Percentiles rank a stretch among this genome's conserved stretches.
Conservation (phyloP, 495 filamentous ascomycete species). For the Penicillium arizonense region DNA sequence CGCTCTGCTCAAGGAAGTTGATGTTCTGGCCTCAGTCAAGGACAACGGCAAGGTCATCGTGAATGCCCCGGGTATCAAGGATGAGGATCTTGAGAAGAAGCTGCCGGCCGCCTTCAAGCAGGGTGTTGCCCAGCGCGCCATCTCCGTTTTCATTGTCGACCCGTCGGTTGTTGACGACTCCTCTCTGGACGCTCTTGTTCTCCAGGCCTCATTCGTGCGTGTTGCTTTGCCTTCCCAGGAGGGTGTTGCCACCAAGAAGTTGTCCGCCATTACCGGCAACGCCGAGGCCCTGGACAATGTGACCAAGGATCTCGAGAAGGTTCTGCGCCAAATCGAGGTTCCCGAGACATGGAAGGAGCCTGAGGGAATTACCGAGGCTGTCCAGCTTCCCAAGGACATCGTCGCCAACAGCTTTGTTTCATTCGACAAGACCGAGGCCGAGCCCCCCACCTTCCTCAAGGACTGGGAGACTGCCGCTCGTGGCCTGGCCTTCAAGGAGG, state of each 20-base stretch:
- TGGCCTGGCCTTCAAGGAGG: conserved; percentile 91
- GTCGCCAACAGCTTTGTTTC: conserved; percentile 74
- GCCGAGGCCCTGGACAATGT: conserved; percentile 56
- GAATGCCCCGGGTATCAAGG: conserved; percentile 72
- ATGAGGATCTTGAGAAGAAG: conserved; percentile 89
- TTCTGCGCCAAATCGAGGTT: conserved; percentile 68
- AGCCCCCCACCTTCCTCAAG: conserved; percentile 64
- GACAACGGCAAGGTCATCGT: conserved; percentile 70
- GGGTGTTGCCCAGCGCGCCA: conserved; percentile 61
- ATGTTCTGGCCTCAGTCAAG: conserved; percentile 69
- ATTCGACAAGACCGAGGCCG: conserved; percentile 74
- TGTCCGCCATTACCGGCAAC: conserved; percentile 55
- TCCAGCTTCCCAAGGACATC: conserved; percentile 57
- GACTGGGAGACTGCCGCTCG: conserved; percentile 82
- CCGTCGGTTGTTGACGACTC: conserved; percentile 57
- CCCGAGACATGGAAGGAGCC: conserved; percentile 76
- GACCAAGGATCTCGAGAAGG: conserved; percentile 64
- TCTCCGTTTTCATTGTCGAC: conserved; percentile 74
- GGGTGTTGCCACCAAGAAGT: conserved; percentile 49
- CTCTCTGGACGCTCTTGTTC: conserved; percentile 58
- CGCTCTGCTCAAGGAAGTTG: conserved; percentile 73
- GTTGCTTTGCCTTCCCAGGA: conserved; percentile 61
- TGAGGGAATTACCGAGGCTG: conserved; percentile 52
- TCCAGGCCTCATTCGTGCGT: conserved; percentile 79
- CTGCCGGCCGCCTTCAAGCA: conserved; percentile 66